phyloP scores from a whole-genome alignment of 306 rosid species.

The Hippophae gyantsensis region DNA sequence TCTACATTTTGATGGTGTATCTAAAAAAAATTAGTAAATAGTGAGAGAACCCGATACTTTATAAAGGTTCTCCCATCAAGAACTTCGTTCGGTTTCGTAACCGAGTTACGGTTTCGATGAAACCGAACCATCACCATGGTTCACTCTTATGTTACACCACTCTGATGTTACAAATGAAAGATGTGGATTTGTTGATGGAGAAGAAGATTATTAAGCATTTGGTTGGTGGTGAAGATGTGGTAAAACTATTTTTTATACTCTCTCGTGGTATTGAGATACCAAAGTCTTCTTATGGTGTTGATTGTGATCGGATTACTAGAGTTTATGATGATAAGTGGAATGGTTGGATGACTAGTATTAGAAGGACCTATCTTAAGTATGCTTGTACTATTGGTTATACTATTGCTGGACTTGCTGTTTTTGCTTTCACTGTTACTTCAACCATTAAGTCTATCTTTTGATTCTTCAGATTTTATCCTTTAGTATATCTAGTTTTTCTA shows the following conservation, averaged over 20 bases:
- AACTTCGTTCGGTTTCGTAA: too few species aligned
- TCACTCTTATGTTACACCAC: too few species aligned
- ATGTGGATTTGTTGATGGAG: constrained; percentile 41
- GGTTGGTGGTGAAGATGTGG: constrained; percentile 41
- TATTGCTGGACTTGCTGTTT: constrained; percentile 31
- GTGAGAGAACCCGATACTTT: too few species aligned
- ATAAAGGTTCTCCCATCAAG: too few species aligned
- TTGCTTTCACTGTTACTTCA: constrained; percentile 7
- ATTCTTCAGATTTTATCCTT: too few species aligned
- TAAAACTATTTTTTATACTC: constrained; percentile 27
- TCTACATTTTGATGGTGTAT: too few species aligned
- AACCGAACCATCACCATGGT: too few species aligned
- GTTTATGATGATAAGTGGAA: constrained; percentile 38
- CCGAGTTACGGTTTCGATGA: too few species aligned
- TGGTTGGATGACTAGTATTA: constrained; percentile 29
- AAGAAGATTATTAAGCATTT: constrained; percentile 29
- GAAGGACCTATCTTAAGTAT: constrained; percentile 43
- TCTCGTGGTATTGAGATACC: constrained; percentile 26
- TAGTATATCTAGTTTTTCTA: too few species aligned
- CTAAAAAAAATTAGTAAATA: too few species aligned
- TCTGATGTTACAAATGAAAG: background rate
- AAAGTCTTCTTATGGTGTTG: constrained; percentile 17
- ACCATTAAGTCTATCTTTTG: too few species aligned
- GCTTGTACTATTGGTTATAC: constrained; percentile 61
- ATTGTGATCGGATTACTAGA: constrained; percentile 12